A percentile compares a stretch with the other conserved stretches of the same genome.
Evolutionary conservation across 108 stramenopile genomes (phyloP).

Genomic region (Skeletonema costatum): DNA sequence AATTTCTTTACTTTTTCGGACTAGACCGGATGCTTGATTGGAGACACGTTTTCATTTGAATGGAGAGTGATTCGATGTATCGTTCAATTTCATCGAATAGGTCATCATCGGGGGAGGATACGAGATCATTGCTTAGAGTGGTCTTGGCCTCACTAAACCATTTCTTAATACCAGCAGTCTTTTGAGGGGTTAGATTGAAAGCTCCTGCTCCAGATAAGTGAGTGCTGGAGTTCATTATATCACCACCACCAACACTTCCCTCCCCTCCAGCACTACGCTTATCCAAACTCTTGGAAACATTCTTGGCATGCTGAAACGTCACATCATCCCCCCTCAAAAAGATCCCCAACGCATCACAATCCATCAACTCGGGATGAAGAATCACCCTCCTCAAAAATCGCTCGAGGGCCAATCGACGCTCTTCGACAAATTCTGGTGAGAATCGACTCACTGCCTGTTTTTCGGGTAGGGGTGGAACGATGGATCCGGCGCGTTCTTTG

Average conservation of each 20-base stretch:
- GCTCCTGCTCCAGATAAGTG: conserved; percentile 38
- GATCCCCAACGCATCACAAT: conserved; percentile 75
- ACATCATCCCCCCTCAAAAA: conserved; percentile 94
- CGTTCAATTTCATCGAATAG: conserved; percentile 91
- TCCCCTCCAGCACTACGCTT: not conserved
- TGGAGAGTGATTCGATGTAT: conserved; percentile 88
- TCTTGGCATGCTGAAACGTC: conserved; percentile 78
- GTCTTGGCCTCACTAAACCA: conserved; percentile 92
- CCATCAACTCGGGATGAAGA: conserved; percentile 87
- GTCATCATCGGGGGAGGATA: conserved; percentile 88
- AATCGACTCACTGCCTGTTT: conserved; percentile 95
- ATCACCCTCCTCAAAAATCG: conserved; percentile 89
- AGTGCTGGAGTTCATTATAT: conserved; percentile 1
- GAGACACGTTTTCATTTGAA: conserved; percentile 93
- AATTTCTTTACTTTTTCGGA: conserved; percentile 93
- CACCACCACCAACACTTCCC: conserved; percentile 26
- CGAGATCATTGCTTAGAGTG: conserved; percentile 76
- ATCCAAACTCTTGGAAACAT: conserved; percentile 42
- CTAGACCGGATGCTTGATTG: conserved; percentile 86
- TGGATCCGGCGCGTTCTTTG: conserved; percentile 87
- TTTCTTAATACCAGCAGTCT: conserved; percentile 79
- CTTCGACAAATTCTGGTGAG: conserved; percentile 87
- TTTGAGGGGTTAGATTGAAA: conserved; percentile 45
- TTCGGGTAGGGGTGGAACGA: conserved; percentile 97
- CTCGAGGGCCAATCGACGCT: conserved; percentile 83